These are phyloP conservation scores for Fonsecaea monophora DNA, from an alignment of 2,329 filamentous ascomycete genomes.

Conservation along the genomic window DNA sequence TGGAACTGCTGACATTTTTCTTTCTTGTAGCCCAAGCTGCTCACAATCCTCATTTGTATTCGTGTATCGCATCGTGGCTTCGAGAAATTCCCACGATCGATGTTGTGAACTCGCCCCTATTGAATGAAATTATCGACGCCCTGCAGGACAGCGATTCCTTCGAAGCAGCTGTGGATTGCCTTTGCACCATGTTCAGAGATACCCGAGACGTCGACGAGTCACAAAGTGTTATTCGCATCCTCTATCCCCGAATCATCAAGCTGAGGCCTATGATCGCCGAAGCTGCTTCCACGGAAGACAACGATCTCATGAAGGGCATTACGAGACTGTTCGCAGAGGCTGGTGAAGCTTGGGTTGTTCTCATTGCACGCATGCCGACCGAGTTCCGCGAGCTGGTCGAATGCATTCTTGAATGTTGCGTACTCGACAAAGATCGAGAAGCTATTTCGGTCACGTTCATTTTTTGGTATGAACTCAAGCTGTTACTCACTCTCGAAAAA, in stretches of 20 bases:
- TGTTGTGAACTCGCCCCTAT: constrained; percentile 82
- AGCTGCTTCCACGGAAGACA: constrained; percentile 79
- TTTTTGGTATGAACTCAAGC: constrained; percentile 99
- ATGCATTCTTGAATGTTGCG: constrained; percentile 87
- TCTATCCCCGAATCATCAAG: constrained; percentile 81
- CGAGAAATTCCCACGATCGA: constrained; percentile 85
- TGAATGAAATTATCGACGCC: constrained; percentile 80
- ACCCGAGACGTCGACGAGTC: constrained; percentile 94
- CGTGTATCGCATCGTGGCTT: constrained; percentile 96
- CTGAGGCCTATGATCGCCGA: constrained; percentile 78
- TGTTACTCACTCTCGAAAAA: constrained; percentile 88
- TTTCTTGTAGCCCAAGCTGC: constrained; percentile 69
- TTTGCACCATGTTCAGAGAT: constrained; percentile 90
- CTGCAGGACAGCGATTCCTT: constrained; percentile 78
- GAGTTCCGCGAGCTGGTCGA: constrained; percentile 88
- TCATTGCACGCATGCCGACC: constrained; percentile 81
- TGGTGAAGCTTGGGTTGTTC: constrained; percentile 90
- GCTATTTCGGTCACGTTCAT: constrained; percentile 92
- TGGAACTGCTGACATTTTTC: constrained; percentile 38
- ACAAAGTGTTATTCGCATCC: constrained; percentile 76
- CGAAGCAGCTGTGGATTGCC: constrained; percentile 86
- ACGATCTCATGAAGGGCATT: constrained; percentile 83
- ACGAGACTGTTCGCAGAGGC: constrained; percentile 92
- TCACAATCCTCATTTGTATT: constrained; percentile 86
- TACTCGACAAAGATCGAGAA: constrained; percentile 85